Base-by-base conservation (phyloP, 1,284 basidiomycete species). In the Vanrija sp. region DNA sequence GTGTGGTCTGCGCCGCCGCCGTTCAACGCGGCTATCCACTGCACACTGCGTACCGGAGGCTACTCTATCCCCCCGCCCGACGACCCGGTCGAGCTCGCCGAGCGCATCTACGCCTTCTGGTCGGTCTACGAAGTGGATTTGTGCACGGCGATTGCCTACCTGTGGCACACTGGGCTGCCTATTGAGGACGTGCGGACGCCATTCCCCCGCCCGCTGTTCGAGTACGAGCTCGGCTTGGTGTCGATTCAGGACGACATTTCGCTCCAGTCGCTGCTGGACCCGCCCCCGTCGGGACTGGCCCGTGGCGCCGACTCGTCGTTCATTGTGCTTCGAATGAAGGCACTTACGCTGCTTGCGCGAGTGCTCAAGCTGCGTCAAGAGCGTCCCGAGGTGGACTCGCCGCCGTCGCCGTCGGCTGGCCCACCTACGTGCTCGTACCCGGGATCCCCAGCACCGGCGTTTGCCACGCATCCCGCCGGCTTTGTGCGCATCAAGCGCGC, bases 91-190 rank as follows among this genome's bases (percentile, higher is more conserved):
- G 63, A 67, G 37, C 50, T 67, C 3, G 65, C 60, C 3, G 65
- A 67, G 53, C 50, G 63, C 12, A 67, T 67, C n/a, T 62, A 65
- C 41, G 63, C 63, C 0, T 64, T 65, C 59, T 71, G 69, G 69
- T 56, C 60, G 9, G 63, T 69, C 16, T 69, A 63, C 49, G 62
- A 63, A 35, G 44, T 64, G 8, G 69, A 71, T 41, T 50, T 61
- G 14, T 67, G 64, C 38, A 64, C 66, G 0, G 56, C 67, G 2
- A 61, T 66, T 7, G 64, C 66, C 0, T 65, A 63, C 47, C 54
- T 62, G 8, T 71, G 63, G 65, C 64, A 66, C 42, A 54, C 67
- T 14, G 59, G 57, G 3, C 60, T 71, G 15, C 56, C 59, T 2
- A 50, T 58, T 23, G 56, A 66, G 19, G 60, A 65, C 37, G 61